Conservation (phyloP, 202 grass and related monocot species). For the Bolboschoenoplectus hybrid region DNA sequence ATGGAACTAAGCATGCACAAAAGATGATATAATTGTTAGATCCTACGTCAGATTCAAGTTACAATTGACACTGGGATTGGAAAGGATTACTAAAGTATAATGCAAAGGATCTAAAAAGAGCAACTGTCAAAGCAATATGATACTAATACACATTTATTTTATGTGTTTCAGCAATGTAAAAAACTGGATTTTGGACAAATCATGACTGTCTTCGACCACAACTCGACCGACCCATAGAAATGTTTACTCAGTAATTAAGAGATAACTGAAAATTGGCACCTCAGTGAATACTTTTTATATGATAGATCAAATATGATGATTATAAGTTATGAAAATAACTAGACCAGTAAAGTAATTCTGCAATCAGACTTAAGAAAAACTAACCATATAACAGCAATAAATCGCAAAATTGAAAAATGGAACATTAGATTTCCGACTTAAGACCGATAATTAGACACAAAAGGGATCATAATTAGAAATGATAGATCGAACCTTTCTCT, state of each 20-base stretch:
- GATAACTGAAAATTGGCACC: not conserved
- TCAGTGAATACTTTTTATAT: not conserved
- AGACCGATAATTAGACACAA: not conserved
- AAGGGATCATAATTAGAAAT: conserved; percentile 42
- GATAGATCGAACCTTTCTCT: conserved; percentile 76
- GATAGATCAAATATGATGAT: conserved; percentile 9
- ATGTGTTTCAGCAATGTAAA: not conserved
- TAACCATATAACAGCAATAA: conserved; percentile 25
- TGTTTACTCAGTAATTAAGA: conserved; percentile 4
- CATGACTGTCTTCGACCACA: not conserved
- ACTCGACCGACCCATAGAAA: not conserved
- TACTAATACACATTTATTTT: not conserved
- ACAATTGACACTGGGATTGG: not conserved
- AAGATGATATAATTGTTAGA: not conserved
- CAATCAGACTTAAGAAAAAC: conserved; percentile 11
- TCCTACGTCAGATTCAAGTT: not conserved
- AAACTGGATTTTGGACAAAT: not conserved
- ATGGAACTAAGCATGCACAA: not conserved
- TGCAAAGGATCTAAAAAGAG: not conserved
- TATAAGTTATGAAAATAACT: not conserved
- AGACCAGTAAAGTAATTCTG: not conserved
- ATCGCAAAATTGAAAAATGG: conserved; percentile 47
- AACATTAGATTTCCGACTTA: conserved; percentile 30
- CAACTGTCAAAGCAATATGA: not conserved
- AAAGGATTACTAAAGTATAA: not conserved